Evolutionary conservation across 129 eudicot species (phyloP).

Genomic region (Tanacetum coccineum): DNA sequence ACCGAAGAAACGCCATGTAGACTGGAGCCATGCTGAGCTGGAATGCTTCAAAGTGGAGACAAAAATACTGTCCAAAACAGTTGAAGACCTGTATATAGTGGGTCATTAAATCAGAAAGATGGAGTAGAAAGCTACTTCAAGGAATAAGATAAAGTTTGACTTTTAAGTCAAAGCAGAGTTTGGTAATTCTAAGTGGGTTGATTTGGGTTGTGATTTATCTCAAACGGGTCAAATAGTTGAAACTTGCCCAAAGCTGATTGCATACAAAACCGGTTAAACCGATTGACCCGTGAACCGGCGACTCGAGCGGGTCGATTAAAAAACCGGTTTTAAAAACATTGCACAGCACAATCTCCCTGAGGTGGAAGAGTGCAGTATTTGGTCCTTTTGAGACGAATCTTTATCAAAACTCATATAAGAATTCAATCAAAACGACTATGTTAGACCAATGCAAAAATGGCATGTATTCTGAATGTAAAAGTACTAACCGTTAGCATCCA

Average conservation of each 20-base stretch:
- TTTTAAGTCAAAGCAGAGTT: slow-evolving; percentile 1
- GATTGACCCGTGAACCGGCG: too few relatives aligned
- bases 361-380: too few relatives aligned
- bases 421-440: too few relatives aligned
- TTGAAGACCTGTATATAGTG: slow-evolving; percentile 42
- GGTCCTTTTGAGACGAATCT: too few relatives aligned
- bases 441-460: too few relatives aligned
- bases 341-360: too few relatives aligned
- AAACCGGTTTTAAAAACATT: too few relatives aligned
- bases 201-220: neutral
- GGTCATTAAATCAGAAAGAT: neutral
- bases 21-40: slow-evolving; percentile 77
- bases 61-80: too few relatives aligned
- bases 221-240: neutral
- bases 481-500: slow-evolving; percentile 82
- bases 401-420: too few relatives aligned
- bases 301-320: too few relatives aligned
- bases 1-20: slow-evolving; percentile 77
- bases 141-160: slow-evolving; percentile 15
- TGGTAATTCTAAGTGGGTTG: neutral
- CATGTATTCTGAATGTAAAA: neutral
- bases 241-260: neutral
- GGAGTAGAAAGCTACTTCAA: neutral
- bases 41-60: slow-evolving; percentile 4
- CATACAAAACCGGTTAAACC: too few relatives aligned